Evolutionary conservation across 495 filamentous ascomycete species (phyloP), one percentile per base, ranked within the genome.

Genomic region (Penicillium manginii): DNA sequence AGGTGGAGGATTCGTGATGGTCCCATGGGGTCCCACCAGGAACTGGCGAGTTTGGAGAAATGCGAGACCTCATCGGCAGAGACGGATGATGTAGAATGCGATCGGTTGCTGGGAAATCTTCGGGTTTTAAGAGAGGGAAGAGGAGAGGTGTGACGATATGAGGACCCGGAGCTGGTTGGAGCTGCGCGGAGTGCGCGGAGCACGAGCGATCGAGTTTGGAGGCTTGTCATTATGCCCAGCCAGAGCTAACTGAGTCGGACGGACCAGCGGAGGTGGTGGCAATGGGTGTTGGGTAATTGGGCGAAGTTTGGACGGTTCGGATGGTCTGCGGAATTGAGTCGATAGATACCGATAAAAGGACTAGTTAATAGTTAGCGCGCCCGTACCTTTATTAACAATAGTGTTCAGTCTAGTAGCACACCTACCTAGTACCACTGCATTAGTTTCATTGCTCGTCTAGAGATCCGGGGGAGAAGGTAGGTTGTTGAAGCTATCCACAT

Each of bases 11-110:
- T 86, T 14, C 93, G 86, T 0, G 92, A 97, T 18, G 92, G 86
- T 52, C 94, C 94, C 74, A 96, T 87, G 2, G 94, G 91, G 75
- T 98, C 96, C 94, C 94, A 98, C 94, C 94, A 98, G 65, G 86
- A 87, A 64, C 88, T 90, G 67, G 96, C 94, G 58, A 98, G 91
- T 60, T 86, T 83, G 66, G 91, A 90, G 83, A 98, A 98, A 78
- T 98, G 94, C 40, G 91, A 88, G 57, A 98, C 81, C 78, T 98
- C 94, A 66, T 85, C 81, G 51, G 88, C 83, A 69, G 92, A 92
- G 73, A 98, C 89, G 64, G 89, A 87, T 29, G 86, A 87, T 57
- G 83, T 75, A 40, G 72, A 71, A 64, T 78, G 76, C 76, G 86
- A 53, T 59, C 70, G 72, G 37, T 19, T 49, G 15, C 42, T 33